A percentile compares a stretch with the other conserved stretches of the same genome.
phyloP scores from a whole-genome alignment of 2,329 filamentous ascomycete genomes.

The Pyrenophora graminea region DNA sequence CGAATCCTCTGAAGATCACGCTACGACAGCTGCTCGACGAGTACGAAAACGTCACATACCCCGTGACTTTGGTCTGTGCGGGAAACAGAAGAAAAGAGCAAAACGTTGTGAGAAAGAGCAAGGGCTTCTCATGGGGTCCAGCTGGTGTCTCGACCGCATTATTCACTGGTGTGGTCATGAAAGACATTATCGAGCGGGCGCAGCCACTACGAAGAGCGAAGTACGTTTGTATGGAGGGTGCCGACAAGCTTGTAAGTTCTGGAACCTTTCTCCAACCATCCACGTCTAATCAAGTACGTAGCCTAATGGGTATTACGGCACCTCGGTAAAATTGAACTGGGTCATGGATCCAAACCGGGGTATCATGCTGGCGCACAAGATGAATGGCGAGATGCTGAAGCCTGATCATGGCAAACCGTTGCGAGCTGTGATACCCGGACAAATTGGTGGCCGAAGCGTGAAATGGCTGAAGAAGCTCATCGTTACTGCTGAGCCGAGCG shows the following conservation, averaged over 20 bases:
- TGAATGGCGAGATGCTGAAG: slow-evolving; percentile 81
- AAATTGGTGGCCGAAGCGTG: slow-evolving; percentile 89
- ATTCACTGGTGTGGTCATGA: slow-evolving; percentile 81
- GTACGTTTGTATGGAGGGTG: slow-evolving; percentile 90
- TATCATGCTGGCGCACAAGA: slow-evolving; percentile 84
- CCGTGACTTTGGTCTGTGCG: slow-evolving; percentile 87
- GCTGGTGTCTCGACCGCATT: slow-evolving; percentile 85
- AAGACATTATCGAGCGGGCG: slow-evolving; percentile 70
- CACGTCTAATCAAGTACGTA: slow-evolving; percentile 33
- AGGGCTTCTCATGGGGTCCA: slow-evolving; percentile 92
- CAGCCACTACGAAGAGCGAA: slow-evolving; percentile 70
- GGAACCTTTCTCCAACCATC: background rate
- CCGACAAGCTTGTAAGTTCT: slow-evolving; percentile 68
- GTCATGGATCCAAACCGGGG: slow-evolving; percentile 80
- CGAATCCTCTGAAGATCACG: slow-evolving; percentile 72
- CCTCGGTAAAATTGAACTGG: slow-evolving; percentile 86
- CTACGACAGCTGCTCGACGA: slow-evolving; percentile 72
- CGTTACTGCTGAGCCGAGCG: slow-evolving; percentile 75
- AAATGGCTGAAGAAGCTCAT: slow-evolving; percentile 89
- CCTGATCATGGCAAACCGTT: slow-evolving; percentile 88
- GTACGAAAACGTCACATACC: slow-evolving; percentile 82
- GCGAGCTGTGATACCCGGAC: slow-evolving; percentile 81
- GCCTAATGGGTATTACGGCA: slow-evolving; percentile 88
- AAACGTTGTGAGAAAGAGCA: slow-evolving; percentile 85
- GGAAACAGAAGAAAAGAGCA: slow-evolving; percentile 93